Evolutionary conservation across 2,329 filamentous ascomycete species (phyloP), one percentile per base, ranked within the genome.

Genomic region (Corinectria fuckeliana): DNA sequence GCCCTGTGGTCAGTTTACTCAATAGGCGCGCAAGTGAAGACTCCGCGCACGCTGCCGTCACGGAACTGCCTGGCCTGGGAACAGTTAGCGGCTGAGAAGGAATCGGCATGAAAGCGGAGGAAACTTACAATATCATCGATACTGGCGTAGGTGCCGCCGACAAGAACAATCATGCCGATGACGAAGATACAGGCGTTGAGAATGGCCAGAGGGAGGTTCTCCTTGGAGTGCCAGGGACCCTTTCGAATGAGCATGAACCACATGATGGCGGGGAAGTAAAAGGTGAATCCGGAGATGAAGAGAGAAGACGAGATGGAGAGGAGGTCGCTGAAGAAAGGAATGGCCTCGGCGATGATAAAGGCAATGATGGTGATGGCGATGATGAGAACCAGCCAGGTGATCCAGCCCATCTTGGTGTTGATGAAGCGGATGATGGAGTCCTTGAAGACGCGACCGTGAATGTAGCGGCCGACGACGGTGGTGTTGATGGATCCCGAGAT

Each of bases 401-500:
- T 66, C 80, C 80, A 82, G 2, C 80, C 80, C 74, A 72, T 78
- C 45, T 72, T 71, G 5, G 80, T 82, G 74, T 82, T 82, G 74
- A 82, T 76, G 70, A 74, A 82, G 53, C 77, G 77, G 55, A 75
- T 74, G 56, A 81, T 68, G 2, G 75, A 78, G 68, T 80, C 66
- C 65, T 75, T 75, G 69, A 74, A 82, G n/a, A 78, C 59, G 32
- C 80, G 77, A 5, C 75, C 78, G 67, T 81, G 79, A 60, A 82
- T 71, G 60, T 82, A 82, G 18, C 80, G 78, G 3, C 72, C 75
- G 26, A 79, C 75, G 10, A 81, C 79, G 2, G 78, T 80, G 32
- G 78, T 81, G 75, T 91, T 88, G 72, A 92, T 89, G 16, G 90
- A 88, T 49, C 89, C 90, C 0, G 89, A 89, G 61, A 92, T 87